Conservation (phyloP, 129 eudicot species). For the Flaveria ramosissima region DNA sequence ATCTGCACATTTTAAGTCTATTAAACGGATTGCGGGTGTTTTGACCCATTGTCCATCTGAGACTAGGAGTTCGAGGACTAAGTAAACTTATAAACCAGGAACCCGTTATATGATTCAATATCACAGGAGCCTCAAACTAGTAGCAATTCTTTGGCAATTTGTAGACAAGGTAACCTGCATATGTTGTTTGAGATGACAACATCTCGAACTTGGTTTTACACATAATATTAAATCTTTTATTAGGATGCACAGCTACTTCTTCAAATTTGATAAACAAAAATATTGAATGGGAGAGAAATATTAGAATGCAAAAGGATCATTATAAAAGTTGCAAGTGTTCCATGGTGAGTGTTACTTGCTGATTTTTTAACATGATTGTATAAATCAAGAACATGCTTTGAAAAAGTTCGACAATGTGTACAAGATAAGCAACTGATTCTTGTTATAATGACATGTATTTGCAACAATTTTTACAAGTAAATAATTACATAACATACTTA, state of each 20-base stretch:
- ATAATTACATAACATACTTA: no score
- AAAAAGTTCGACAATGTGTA: no score
- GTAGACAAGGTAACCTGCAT: conserved; percentile 26
- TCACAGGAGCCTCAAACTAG: not conserved
- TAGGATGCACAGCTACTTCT: not conserved
- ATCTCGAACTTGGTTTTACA: not conserved
- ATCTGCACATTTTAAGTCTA: conserved; percentile 7
- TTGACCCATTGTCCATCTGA: not conserved
- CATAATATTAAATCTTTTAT: not conserved
- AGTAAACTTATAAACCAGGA: conserved; percentile 1
- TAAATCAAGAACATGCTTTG: no score
- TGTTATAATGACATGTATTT: no score
- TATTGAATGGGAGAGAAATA: no score
- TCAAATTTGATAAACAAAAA: not conserved
- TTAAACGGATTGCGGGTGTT: not conserved
- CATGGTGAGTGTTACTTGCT: no score
- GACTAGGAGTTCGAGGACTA: conserved; percentile 6
- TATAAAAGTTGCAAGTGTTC: not conserved
- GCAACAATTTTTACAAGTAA: no score
- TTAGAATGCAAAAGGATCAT: no score
- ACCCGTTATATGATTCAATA: not conserved
- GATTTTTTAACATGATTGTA: no score
- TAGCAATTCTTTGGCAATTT: not conserved
- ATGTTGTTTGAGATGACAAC: not conserved
- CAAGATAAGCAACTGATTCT: no score